A percentile compares a stretch with the other conserved stretches of the same genome.
Evolutionary conservation across 768 basidiomycete genomes (phyloP).

Genomic region (Scleroderma citrinum): DNA sequence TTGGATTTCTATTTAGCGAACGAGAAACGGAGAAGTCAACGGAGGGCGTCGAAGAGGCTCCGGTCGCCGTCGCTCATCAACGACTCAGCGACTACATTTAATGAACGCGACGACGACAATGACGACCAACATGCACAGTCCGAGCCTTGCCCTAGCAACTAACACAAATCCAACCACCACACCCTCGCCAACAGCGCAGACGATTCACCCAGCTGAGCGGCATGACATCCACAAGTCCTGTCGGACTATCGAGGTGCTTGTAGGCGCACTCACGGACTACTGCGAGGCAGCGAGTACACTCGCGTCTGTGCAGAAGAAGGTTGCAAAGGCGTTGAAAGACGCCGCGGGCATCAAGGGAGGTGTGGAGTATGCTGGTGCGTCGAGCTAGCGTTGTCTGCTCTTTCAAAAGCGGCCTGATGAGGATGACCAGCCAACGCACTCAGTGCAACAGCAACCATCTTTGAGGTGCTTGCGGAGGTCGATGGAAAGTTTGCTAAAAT

Average conservation of each 20-base stretch:
- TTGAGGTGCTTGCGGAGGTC: constrained; percentile 65
- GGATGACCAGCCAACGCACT: constrained; percentile 55
- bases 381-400: constrained; percentile 32
- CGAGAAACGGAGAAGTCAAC: not conserved
- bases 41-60: not conserved
- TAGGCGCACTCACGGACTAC: constrained; percentile 66
- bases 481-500: constrained; percentile 71
- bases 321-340: constrained; percentile 65
- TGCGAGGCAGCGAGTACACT: constrained; percentile 63
- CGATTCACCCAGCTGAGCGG: constrained; percentile 47
- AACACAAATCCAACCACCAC: not conserved
- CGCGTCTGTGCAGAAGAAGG: constrained; percentile 64
- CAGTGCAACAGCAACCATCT: constrained; percentile 54
- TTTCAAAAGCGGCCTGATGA: constrained; percentile 11
- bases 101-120: not conserved
- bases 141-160: not conserved
- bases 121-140: not conserved
- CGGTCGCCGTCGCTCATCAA: not conserved
- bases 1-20: not conserved
- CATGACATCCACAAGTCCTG: constrained; percentile 76
- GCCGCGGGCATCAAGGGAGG: constrained; percentile 56
- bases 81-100: not conserved
- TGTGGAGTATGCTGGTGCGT: constrained; percentile 56
- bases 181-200: constrained; percentile 2
- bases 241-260: constrained; percentile 64